A percentile compares a stretch with the other conserved stretches of the same genome.
phyloP scores from a whole-genome alignment of 768 basidiomycete species.

The Pisolithus microcarpus region DNA sequence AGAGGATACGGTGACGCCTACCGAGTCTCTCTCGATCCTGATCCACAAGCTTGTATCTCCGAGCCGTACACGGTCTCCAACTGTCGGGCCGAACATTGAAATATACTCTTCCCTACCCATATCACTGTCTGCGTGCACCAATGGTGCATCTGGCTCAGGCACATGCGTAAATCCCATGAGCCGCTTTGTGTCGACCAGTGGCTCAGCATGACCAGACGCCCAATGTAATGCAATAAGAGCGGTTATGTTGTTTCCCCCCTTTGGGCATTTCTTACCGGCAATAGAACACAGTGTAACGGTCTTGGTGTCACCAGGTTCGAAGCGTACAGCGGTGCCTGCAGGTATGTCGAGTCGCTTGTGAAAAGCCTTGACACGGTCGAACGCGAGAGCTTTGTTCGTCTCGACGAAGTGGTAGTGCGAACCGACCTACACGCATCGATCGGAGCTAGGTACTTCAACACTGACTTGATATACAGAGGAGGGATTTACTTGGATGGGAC shows the following conservation, averaged over 20 bases:
- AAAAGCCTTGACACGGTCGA: constrained; percentile 77
- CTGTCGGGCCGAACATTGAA: constrained; percentile 93
- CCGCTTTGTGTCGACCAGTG: constrained; percentile 17
- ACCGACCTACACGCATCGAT: constrained; percentile 52
- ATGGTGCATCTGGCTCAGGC: constrained; percentile 55
- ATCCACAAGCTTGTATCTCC: constrained; percentile 91
- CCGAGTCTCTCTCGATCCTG: constrained; percentile 82
- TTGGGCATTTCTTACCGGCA: constrained; percentile 60
- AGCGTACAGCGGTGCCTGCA: constrained; percentile 91
- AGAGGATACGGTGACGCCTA: constrained; percentile 20
- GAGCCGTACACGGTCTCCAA: constrained; percentile 80
- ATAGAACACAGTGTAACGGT: constrained; percentile 78
- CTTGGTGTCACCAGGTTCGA: constrained; percentile 89
- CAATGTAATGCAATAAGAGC: constrained; percentile 39
- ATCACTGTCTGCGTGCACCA: constrained; percentile 44
- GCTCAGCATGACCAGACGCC: constrained; percentile 29
- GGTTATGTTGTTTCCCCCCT: constrained; percentile 70
- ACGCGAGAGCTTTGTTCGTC: constrained; percentile 71
- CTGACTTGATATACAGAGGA: neutral
- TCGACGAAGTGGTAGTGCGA: constrained; percentile 95
- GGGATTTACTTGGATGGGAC: constrained; percentile 76
- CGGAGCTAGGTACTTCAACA: too few species aligned
- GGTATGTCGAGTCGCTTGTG: constrained; percentile 88
- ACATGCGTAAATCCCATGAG: constrained; percentile 64
- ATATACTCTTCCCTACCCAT: constrained; percentile 72